Percentiles rank a stretch among this genome's conserved stretches.
phyloP scores from a whole-genome alignment of 371 early-diverging fungal genomes.

The Rhizomucor pusillus region DNA sequence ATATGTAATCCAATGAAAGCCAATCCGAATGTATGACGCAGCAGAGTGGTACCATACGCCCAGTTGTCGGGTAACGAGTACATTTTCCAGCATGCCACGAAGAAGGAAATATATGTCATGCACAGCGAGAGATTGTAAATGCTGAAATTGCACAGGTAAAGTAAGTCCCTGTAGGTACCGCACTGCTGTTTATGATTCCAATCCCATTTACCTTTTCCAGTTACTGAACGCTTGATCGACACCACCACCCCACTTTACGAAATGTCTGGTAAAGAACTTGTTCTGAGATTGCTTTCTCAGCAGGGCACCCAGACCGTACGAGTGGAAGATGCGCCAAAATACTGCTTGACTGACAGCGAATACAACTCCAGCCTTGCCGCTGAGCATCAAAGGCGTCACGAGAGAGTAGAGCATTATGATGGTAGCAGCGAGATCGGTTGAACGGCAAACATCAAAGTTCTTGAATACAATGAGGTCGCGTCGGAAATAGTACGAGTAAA shows the following conservation, averaged over 20 bases:
- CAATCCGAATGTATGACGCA: conserved; percentile 75
- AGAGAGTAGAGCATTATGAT: conserved; percentile 73
- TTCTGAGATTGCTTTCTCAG: conserved; percentile 73
- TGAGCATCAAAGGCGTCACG: conserved; percentile 58
- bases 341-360: conserved; percentile 69
- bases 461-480: conserved; percentile 86
- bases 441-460: conserved; percentile 85
- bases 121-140: conserved; percentile 21
- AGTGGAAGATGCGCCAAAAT: conserved; percentile 85
- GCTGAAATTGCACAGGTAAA: conserved; percentile 3
- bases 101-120: conserved; percentile 88
- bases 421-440: conserved; percentile 79
- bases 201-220: conserved; percentile 75
- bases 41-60: conserved; percentile 69
- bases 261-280: conserved; percentile 88
- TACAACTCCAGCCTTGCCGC: conserved; percentile 40
- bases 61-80: conserved; percentile 71
- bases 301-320: conserved; percentile 75
- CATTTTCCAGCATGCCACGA: conserved; percentile 67
- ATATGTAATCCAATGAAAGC: conserved; percentile 79
- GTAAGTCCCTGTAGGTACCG: neutral
- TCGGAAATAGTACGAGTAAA: conserved; percentile 59
- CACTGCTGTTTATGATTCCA: neutral
- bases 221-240: conserved; percentile 84
- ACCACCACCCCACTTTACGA: conserved; percentile 87